Evolutionary conservation across 1,284 basidiomycete species (phyloP).

Genomic region (Rhodotorula sp.): DNA sequence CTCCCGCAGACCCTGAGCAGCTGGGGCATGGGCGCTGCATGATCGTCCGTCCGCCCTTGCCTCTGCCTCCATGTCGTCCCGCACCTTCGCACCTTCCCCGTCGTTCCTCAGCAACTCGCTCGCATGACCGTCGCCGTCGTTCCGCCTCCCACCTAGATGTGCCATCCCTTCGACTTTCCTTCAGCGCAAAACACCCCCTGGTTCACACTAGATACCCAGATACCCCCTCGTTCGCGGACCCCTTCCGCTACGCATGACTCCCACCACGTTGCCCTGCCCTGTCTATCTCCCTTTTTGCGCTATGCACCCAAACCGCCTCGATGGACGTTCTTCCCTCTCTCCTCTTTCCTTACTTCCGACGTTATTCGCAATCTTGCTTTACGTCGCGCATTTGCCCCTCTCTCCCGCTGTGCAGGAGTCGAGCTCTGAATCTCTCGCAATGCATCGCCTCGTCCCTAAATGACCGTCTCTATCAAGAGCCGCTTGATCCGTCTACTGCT

Average conservation of each 20-base stretch:
- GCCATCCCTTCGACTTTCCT: neutral
- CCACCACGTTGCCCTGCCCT: too few species aligned
- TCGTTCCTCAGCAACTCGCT: neutral
- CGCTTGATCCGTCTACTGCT: too few species aligned
- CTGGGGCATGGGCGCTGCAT: constrained; percentile 30
- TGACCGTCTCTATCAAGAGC: too few species aligned
- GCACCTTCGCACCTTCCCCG: neutral
- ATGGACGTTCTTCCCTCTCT: neutral
- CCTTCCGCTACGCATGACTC: too few species aligned
- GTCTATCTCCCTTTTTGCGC: neutral
- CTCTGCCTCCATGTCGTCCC: neutral
- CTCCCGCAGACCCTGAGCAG: constrained; percentile 26
- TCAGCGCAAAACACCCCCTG: too few species aligned
- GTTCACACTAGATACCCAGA: too few species aligned
- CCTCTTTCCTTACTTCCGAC: neutral
- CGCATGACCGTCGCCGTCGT: neutral
- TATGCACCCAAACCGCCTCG: too few species aligned
- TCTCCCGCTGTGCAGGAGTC: neutral
- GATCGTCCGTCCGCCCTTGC: neutral
- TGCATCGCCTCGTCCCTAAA: neutral
- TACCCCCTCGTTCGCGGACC: too few species aligned
- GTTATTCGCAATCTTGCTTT: neutral
- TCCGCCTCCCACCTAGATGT: neutral
- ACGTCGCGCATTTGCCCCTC: too few species aligned
- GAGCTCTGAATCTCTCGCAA: neutral